phyloP scores from a whole-genome alignment of 2,329 filamentous ascomycete genomes.

The Rhexocercosporidium sp. region DNA sequence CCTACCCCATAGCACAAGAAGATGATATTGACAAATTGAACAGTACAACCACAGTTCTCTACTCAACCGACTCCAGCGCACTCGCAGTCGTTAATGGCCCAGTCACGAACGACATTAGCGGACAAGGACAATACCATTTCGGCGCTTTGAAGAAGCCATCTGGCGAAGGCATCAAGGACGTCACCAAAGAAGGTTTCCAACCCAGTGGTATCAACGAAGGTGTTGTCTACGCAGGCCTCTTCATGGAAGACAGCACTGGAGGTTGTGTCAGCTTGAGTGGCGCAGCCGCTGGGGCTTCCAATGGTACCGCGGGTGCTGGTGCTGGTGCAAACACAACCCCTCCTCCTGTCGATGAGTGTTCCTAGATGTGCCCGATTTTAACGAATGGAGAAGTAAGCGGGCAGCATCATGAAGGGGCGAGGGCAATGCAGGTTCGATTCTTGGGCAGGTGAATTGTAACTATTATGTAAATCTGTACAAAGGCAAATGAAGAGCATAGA shows the following conservation, averaged over 20 bases:
- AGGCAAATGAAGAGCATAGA: not conserved
- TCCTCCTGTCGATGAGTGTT: not conserved
- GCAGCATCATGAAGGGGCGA: too few species aligned
- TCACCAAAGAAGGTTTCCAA: slow-evolving; percentile 55
- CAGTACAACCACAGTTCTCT: slow-evolving; percentile 62
- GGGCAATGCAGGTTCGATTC: too few species aligned
- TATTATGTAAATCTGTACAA: too few species aligned
- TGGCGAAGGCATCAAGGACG: slow-evolving; percentile 49
- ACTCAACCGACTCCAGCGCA: slow-evolving; percentile 53
- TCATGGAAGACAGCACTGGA: slow-evolving; percentile 54
- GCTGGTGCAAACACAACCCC: not conserved
- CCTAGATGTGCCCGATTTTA: not conserved
- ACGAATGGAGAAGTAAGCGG: not conserved
- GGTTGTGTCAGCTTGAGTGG: slow-evolving; percentile 43
- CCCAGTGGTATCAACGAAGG: slow-evolving; percentile 56
- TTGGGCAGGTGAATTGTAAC: too few species aligned
- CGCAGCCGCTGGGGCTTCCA: not conserved
- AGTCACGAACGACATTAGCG: slow-evolving; percentile 56
- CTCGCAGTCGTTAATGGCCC: slow-evolving; percentile 54
- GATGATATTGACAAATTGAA: not conserved
- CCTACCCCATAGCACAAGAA: too few species aligned
- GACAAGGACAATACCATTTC: slow-evolving; percentile 66
- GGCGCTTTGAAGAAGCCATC: slow-evolving; percentile 65
- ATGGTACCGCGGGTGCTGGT: not conserved
- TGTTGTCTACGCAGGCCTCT: slow-evolving; percentile 57